Base-by-base conservation (phyloP, 1,284 basidiomycete genomes). In the Heterobasidion occidentale region DNA sequence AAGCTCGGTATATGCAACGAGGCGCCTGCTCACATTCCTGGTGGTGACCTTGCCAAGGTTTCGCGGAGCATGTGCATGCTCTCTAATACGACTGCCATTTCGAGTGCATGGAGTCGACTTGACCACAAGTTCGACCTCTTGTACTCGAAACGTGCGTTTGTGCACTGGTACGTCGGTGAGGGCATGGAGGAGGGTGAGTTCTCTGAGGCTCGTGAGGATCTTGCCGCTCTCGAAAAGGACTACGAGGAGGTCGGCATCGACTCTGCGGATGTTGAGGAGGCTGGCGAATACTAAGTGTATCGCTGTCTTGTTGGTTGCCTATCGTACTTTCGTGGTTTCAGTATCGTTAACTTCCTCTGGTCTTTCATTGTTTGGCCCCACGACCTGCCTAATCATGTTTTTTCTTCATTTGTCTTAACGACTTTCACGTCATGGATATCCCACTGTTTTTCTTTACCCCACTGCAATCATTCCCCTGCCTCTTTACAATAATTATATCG, bases 101-200 rank as follows among this genome's bases (percentile, higher is more conserved):
- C 92, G 44, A 77, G 80, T 12, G 92, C 92, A 20, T 95, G 92
- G 92, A 88, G 86, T 65, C 84, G 90, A 55, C 81, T 94, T 48
- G 95, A 99, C 78, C 90, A 97, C 83, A 99, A 99, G 77, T 99
- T 99, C 72, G 96, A 99, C 73, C 83, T 99, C 65, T 86, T 99
- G 44, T 92, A 92, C 76, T 94, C 89, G 61, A 95, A 90, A 77
- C 90, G 89, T 72, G 93, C 88, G 58, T 95, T 95, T 70, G 92
- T 91, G 51, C 88, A 94, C 77, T 91, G 92, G 92, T 96, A 95
- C 66, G 92, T 94, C 61, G 94, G 94, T 64, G 94, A 97, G 74
- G 95, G 95, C 76, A 98, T 98, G 95, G 95, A 98, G 74, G 95
- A 98, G 77, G 94, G 95, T 70, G 95, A 98, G 76, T 96, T 98